These are phyloP conservation scores for Stylonectria norvegica DNA, from an alignment of 2,329 filamentous ascomycete genomes.

Conservation along the genomic window DNA sequence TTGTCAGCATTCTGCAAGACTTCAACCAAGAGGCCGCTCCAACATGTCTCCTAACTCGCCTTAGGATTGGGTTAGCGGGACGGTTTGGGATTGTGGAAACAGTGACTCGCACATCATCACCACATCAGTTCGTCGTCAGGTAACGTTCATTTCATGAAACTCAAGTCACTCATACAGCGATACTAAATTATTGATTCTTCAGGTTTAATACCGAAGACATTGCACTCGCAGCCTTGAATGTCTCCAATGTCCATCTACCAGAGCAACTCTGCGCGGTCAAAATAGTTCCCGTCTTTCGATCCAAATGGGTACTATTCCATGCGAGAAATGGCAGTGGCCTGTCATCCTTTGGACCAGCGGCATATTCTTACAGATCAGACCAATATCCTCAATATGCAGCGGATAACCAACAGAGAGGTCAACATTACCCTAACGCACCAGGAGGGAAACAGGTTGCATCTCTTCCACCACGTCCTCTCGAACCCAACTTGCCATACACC, in stretches of 20 bases:
- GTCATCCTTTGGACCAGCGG: too few species aligned
- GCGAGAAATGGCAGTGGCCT: too few species aligned
- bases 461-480: too few species aligned
- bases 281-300: conserved; percentile 28
- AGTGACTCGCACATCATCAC: conserved; percentile 3
- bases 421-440: too few species aligned
- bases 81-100: conserved; percentile 29
- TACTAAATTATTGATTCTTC: background rate
- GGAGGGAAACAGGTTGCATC: too few species aligned
- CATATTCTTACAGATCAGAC: too few species aligned
- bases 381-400: too few species aligned
- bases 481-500: too few species aligned
- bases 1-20: conserved; percentile 18
- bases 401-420: too few species aligned
- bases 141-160: conserved; percentile 12
- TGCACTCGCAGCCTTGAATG: too few species aligned
- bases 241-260: too few species aligned
- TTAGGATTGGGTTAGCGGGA: conserved; percentile 28
- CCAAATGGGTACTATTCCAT: conserved; percentile 31
- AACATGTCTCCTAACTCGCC: conserved; percentile 22
- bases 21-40: too few species aligned
- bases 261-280: conserved; percentile 24
- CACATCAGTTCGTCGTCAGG: conserved; percentile 27
- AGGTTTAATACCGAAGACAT: background rate
- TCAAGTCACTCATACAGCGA: background rate